Conservation (phyloP, 371 early-diverging fungal species). For the Mucor racemosus region DNA sequence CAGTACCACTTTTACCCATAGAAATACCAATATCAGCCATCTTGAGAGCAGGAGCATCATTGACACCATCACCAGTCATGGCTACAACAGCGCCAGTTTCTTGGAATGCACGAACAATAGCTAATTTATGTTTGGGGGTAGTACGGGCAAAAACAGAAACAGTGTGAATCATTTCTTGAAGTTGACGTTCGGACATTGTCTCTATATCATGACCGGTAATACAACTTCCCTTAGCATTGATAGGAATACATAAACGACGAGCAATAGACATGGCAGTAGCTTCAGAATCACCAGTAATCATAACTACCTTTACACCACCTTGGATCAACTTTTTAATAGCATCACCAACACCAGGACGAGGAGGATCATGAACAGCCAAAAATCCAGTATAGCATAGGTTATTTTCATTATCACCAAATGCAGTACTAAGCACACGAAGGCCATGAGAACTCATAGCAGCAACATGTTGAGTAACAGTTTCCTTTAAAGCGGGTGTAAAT, state of each 20-base stretch:
- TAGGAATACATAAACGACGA: constrained; percentile 73
- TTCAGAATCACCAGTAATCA: constrained; percentile 93
- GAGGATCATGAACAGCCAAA: constrained; percentile 88
- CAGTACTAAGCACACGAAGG: constrained; percentile 87
- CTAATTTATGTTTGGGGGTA: constrained; percentile 89
- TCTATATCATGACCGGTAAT: constrained; percentile 81
- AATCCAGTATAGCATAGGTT: constrained; percentile 79
- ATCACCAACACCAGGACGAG: constrained; percentile 72
- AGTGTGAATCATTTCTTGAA: constrained; percentile 62
- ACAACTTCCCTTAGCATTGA: constrained; percentile 56
- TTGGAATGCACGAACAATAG: constrained; percentile 82
- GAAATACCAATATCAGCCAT: constrained; percentile 92
- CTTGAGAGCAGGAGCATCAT: constrained; percentile 91
- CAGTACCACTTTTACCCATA: constrained; percentile 90
- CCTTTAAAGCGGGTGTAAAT: constrained; percentile 55
- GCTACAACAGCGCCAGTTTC: constrained; percentile 78
- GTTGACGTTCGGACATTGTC: constrained; percentile 63
- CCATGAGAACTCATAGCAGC: constrained; percentile 81
- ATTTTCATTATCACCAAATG: constrained; percentile 65
- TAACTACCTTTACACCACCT: constrained; percentile 84
- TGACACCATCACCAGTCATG: constrained; percentile 98
- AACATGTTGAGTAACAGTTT: constrained; percentile 57
- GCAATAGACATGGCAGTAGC: constrained; percentile 85
- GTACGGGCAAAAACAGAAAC: constrained; percentile 88
- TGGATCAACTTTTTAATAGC: constrained; percentile 64